Base-by-base conservation (phyloP, 1,284 basidiomycete genomes). In the Ganoderma lingzhi region DNA sequence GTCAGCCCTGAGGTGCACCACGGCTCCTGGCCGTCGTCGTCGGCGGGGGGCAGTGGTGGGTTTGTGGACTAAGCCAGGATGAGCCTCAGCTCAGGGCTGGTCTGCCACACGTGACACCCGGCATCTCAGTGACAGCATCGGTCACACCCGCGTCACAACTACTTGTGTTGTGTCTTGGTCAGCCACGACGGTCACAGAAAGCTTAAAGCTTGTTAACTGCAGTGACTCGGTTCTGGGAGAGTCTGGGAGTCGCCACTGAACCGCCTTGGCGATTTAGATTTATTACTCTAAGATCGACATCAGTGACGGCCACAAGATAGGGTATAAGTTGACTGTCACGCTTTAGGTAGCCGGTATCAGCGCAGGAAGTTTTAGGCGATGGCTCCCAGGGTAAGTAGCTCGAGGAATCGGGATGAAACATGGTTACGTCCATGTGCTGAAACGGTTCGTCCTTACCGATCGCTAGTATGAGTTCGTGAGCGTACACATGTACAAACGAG, bases 21-120 rank as follows among this genome's bases (percentile, higher is more conserved):
- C 55, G 65, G 67, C 71, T 63, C 65, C 71, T 67, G 65, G 69
- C 68, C 71, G 68, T 68, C 69, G 69, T 67, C 67, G 71, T 42
- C 32, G 62, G 37, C 55, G 55, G 39, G 65, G 63, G 62, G 56
- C 61, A 64, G 69, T 69, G 65, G 72, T 69, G 70, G 62, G 68
- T 37, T 51, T 51, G 59, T 53, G 62, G 60, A 66, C 62, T 39
- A 69, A 70, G 68, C 65, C 65, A 51, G 45, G 64, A 65, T 63
- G 56, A 59, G 56, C 19, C 23, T 23, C 23, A 23, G 23, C 23
- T 23, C 23, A 3, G 32, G 55, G 63, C 37, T 63, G 48, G 64
- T 62, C 4, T 3, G 70, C 69, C 72, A 67, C 70, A 65, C 65
- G 63, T 65, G 62, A 67, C 65, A 64, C 56, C 60, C 35, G 37